Evolutionary conservation across 2,329 filamentous ascomycete genomes (phyloP).

Genomic region (Nemania serpens): DNA sequence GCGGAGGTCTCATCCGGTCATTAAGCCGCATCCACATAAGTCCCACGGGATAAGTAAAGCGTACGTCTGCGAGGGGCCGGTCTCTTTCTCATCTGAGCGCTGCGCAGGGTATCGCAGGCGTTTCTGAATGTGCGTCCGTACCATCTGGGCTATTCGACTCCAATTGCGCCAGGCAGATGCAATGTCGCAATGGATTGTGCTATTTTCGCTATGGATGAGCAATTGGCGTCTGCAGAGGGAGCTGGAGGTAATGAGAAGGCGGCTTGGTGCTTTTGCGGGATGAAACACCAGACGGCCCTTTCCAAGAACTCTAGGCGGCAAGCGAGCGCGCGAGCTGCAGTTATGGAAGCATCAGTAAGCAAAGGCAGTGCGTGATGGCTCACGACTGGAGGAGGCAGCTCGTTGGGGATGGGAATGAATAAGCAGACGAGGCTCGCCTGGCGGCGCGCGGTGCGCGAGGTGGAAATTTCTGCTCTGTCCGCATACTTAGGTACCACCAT

Average conservation of each 20-base stretch:
- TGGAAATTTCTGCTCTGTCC: not conserved
- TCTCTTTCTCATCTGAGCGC: too few relatives aligned
- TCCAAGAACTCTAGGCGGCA: conserved; percentile 16
- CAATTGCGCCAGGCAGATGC: not conserved
- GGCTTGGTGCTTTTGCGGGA: conserved; percentile 17
- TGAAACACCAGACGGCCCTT: conserved; percentile 13
- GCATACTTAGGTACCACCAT: not conserved
- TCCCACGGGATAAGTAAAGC: not conserved
- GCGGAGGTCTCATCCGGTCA: not conserved
- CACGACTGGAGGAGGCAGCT: not conserved
- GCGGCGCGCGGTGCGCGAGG: not conserved
- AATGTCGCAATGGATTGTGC: conserved; percentile 15
- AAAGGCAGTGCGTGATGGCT: not conserved
- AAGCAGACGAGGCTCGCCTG: conserved; percentile 10
- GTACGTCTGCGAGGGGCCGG: too few relatives aligned
- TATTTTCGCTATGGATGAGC: conserved; percentile 12
- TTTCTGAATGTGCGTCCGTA: too few relatives aligned
- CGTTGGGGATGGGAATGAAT: conserved; percentile 6
- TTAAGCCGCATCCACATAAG: not conserved
- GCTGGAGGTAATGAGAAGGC: not conserved
- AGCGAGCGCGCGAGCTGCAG: conserved; percentile 24
- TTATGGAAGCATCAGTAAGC: conserved; percentile 1
- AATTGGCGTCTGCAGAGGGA: not conserved
- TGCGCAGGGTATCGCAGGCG: too few relatives aligned
- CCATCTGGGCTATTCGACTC: not conserved